Conservation (phyloP, 768 basidiomycete genomes). For the Candolleomyces efflorescens region DNA sequence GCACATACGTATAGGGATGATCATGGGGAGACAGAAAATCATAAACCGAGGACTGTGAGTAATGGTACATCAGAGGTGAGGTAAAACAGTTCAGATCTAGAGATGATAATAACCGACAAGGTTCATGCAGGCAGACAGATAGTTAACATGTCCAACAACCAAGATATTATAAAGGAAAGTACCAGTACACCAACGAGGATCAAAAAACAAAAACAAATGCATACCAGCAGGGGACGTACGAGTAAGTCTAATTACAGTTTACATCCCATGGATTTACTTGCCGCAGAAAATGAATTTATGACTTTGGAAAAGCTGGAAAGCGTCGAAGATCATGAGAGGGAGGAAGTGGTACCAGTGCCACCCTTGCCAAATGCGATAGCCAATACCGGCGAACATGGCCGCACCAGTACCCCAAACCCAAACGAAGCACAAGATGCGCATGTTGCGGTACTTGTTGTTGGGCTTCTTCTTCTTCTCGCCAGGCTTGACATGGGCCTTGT, state of each 20-base stretch:
- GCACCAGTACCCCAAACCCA: slow-evolving; percentile 20
- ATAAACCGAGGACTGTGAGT: no score
- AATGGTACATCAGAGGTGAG: no score
- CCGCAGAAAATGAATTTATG: slow-evolving; percentile 1
- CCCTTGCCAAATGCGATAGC: slow-evolving; percentile 18
- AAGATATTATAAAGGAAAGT: background rate
- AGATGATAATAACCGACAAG: no score
- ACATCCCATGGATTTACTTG: background rate
- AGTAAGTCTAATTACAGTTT: background rate
- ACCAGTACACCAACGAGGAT: background rate
- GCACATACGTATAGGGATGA: no score
- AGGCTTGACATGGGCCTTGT: slow-evolving; percentile 15
- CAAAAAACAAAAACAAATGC: background rate
- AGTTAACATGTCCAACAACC: no score
- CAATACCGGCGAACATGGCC: slow-evolving; percentile 14
- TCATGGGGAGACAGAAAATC: no score
- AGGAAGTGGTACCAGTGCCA: slow-evolving; percentile 18
- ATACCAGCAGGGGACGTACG: background rate
- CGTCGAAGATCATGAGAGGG: slow-evolving; percentile 8
- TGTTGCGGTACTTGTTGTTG: slow-evolving; percentile 25
- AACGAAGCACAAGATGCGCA: slow-evolving; percentile 21
- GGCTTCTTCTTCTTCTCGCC: slow-evolving; percentile 18
- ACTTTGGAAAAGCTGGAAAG: background rate
- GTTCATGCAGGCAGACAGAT: no score
- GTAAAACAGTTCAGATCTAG: no score